Conservation (phyloP, 139 green algal species). For the Micractinium sp. region DNA sequence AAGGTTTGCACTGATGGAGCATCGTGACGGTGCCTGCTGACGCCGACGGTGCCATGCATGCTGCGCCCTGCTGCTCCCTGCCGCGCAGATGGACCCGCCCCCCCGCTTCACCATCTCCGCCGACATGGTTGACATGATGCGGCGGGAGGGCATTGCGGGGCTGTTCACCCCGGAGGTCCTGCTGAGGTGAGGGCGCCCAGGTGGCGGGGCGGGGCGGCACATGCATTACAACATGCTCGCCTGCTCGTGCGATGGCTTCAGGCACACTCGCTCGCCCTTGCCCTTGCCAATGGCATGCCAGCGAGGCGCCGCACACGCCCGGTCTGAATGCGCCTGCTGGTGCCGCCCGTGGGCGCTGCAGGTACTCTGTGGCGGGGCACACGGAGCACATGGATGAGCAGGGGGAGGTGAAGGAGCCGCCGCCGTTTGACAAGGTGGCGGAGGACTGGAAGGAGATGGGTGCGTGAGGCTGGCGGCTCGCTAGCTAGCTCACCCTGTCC, state of each 20-base stretch:
- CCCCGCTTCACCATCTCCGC: constrained; percentile 21
- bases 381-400: constrained; percentile 41
- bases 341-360: too few species aligned
- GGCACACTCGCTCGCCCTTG: too few species aligned
- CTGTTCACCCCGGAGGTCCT: constrained; percentile 33
- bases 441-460: constrained; percentile 35
- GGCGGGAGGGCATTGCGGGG: constrained; percentile 9
- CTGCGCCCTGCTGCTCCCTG: neutral
- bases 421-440: constrained; percentile 31
- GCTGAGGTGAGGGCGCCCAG: constrained; percentile 17
- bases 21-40: too few species aligned
- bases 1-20: too few species aligned
- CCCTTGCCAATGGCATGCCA: too few species aligned
- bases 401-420: constrained; percentile 28
- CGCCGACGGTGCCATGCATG: neutral
- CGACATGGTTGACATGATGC: constrained; percentile 33
- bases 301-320: too few species aligned
- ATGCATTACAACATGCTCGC: too few species aligned
- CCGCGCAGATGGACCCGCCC: constrained; percentile 27
- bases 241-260: too few species aligned
- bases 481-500: too few species aligned
- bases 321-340: too few species aligned
- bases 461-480: neutral
- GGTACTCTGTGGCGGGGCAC: constrained; percentile 29
- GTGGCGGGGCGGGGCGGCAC: too few species aligned